Percentiles rank a stretch among this genome's conserved stretches.
These are phyloP conservation scores for Rhizopus sp. DNA, from an alignment of 371 early-diverging fungal species.

Conservation along the genomic window DNA sequence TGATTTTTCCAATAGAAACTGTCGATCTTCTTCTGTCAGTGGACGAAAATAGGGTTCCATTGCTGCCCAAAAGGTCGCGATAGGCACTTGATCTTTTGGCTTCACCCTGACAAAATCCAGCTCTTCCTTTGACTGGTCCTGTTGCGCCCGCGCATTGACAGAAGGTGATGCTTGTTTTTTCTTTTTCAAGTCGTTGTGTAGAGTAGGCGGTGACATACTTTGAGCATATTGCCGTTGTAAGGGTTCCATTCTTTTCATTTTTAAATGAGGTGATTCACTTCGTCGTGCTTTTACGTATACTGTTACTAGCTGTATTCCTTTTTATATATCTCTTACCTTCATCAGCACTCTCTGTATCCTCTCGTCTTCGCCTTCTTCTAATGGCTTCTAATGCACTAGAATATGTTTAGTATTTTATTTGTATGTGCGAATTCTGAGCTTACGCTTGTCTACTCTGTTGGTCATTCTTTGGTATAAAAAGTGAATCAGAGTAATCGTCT, in stretches of 20 bases:
- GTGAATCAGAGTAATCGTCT: neutral
- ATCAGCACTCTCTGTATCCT: conserved; percentile 27
- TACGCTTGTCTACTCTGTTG: conserved; percentile 42
- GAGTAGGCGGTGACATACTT: conserved; percentile 36
- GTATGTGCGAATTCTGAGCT: conserved; percentile 1
- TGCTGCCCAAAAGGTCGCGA: conserved; percentile 77
- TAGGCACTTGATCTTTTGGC: conserved; percentile 73
- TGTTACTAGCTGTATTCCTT: neutral
- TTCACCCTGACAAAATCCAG: conserved; percentile 49
- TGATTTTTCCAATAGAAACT: conserved; percentile 61
- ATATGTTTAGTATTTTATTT: too few species aligned
- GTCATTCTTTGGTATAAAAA: conserved; percentile 26
- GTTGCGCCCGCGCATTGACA: conserved; percentile 13
- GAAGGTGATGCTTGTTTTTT: conserved; percentile 3
- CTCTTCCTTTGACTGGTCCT: conserved; percentile 22
- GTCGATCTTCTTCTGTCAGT: conserved; percentile 78
- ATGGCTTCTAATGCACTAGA: conserved; percentile 28
- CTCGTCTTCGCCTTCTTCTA: conserved; percentile 35
- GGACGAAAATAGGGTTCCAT: conserved; percentile 84
- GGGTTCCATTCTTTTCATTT: conserved; percentile 33
- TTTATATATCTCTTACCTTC: neutral
- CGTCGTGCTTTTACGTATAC: conserved; percentile 5
- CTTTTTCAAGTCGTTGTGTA: conserved; percentile 26
- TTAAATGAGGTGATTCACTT: conserved; percentile 40
- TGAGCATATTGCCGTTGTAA: conserved; percentile 16